Evolutionary conservation across 2,329 filamentous ascomycete species (phyloP), one percentile per base, ranked within the genome.

Genomic region (Ophiocordyceps camponoti-rufipedis): DNA sequence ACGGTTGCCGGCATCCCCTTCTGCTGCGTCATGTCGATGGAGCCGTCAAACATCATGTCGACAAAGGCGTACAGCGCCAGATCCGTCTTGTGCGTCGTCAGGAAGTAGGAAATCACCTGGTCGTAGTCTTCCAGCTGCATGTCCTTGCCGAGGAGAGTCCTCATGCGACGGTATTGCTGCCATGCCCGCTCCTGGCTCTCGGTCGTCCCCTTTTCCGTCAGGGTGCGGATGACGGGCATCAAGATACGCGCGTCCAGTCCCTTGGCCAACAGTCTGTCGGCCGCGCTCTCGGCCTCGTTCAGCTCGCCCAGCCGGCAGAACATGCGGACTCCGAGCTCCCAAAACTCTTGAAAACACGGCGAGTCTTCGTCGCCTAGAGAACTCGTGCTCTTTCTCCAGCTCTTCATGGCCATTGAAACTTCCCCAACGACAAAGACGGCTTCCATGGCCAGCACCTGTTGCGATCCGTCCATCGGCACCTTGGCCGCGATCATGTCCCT

Each of bases 121-220:
- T 94, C 86, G 53, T 88, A 93, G 55, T 93, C 82, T 16, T 76
- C 65, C 55, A 88, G 78, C 3, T 68, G 73, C 64, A 87, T 80
- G 1, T 69, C 61, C 23, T 68, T 56, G 1, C 73, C 76, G 2
- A 86, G 66, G 6, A 72, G 68, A 28, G 68, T 64, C 48, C 78
- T 77, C 52, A 93, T 67, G 44, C 70, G 69, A 35, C 76, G 62
- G 58, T 89, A 91, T 1, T 75, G 59, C 23, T 69, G 62, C 76
- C 82, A 89, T 0, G 84, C 84, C 49, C 69, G 68, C 16, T 71
- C 61, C 28, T 68, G 68, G 5, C 56, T 54, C 23, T 64, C 71
- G 48, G 56, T 66, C 43, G 58, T 70, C 2, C 66, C 64, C 5
- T 69, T 55, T 12, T 72, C 69, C 1, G 76, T 76, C 60, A 76